phyloP scores from a whole-genome alignment of 2,329 filamentous ascomycete species.

The Colletotrichum zoysiae region DNA sequence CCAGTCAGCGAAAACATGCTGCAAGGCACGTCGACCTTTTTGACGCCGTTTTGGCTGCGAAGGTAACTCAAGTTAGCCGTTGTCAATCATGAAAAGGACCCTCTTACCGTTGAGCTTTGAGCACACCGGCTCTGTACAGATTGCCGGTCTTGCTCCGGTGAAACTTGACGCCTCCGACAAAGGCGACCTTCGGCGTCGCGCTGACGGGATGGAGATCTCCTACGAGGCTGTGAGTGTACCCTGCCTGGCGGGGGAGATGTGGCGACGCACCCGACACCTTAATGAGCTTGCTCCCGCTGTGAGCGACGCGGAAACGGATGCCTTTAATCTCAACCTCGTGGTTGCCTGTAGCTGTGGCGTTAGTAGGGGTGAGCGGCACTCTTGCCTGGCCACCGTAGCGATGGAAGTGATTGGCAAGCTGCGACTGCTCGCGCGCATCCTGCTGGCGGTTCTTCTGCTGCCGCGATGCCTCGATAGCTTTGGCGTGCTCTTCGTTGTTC shows the following conservation, averaged over 20 bases:
- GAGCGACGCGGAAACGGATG: slow-evolving; percentile 78
- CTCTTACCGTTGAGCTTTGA: slow-evolving; percentile 81
- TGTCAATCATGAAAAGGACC: slow-evolving; percentile 42
- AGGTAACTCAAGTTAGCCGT: slow-evolving; percentile 53
- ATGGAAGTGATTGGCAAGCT: slow-evolving; percentile 63
- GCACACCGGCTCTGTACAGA: slow-evolving; percentile 80
- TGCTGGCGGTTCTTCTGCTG: slow-evolving; percentile 67
- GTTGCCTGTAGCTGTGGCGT: slow-evolving; percentile 52
- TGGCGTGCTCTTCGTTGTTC: slow-evolving; percentile 74
- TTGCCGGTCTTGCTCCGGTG: slow-evolving; percentile 90
- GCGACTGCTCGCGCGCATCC: slow-evolving; percentile 70
- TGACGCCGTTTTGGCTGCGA: slow-evolving; percentile 65
- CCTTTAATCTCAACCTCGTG: slow-evolving; percentile 78
- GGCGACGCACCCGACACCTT: slow-evolving; percentile 74
- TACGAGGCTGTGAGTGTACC: slow-evolving; percentile 49
- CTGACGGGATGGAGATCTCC: slow-evolving; percentile 71
- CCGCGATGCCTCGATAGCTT: slow-evolving; percentile 78
- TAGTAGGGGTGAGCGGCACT: slow-evolving; percentile 47
- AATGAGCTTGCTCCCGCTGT: slow-evolving; percentile 86
- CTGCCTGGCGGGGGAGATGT: slow-evolving; percentile 43
- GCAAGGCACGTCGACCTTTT: slow-evolving; percentile 81
- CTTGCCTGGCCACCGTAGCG: slow-evolving; percentile 45
- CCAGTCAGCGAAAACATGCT: slow-evolving; percentile 77
- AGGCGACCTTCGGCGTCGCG: slow-evolving; percentile 79
- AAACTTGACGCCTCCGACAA: slow-evolving; percentile 83